Conservation (phyloP, 2,329 filamentous ascomycete species). For the Calonectria pseudoreteaudii region DNA sequence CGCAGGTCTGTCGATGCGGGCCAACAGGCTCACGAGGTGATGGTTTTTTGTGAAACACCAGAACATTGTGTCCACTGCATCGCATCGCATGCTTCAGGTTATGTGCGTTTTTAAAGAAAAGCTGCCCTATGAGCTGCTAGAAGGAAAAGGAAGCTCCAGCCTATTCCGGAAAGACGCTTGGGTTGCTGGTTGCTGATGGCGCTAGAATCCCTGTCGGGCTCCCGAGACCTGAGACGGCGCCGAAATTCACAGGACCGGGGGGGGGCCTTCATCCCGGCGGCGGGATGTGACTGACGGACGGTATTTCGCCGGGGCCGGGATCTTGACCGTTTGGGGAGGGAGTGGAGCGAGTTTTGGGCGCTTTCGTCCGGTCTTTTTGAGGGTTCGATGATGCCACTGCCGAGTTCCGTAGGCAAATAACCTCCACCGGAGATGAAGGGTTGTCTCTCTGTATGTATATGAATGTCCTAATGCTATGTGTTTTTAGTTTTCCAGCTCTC, state of each 20-base stretch:
- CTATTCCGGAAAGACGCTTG: neutral
- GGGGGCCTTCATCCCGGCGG: neutral
- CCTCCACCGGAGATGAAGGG: no score
- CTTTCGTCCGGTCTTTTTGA: slow-evolving; percentile 12
- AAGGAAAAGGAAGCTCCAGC: neutral
- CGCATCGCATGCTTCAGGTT: slow-evolving; percentile 17
- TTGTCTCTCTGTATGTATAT: no score
- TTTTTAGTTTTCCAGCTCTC: neutral
- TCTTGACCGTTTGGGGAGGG: neutral
- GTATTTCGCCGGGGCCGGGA: slow-evolving; percentile 37
- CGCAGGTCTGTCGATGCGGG: neutral
- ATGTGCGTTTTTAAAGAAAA: neutral
- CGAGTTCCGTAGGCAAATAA: neutral
- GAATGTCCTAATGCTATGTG: neutral
- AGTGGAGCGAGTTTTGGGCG: neutral
- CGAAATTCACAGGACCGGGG: slow-evolving; percentile 33
- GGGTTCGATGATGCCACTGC: slow-evolving; percentile 3
- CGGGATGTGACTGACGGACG: slow-evolving; percentile 35
- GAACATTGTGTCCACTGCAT: neutral
- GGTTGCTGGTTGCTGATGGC: neutral
- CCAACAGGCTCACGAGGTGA: neutral
- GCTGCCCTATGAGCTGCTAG: neutral
- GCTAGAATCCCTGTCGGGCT: slow-evolving; percentile 25
- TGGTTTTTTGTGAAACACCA: neutral
- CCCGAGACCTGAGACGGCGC: slow-evolving; percentile 39